Base-by-base conservation (phyloP, 1,284 basidiomycete species). In the Chondrostereum purpureum region DNA sequence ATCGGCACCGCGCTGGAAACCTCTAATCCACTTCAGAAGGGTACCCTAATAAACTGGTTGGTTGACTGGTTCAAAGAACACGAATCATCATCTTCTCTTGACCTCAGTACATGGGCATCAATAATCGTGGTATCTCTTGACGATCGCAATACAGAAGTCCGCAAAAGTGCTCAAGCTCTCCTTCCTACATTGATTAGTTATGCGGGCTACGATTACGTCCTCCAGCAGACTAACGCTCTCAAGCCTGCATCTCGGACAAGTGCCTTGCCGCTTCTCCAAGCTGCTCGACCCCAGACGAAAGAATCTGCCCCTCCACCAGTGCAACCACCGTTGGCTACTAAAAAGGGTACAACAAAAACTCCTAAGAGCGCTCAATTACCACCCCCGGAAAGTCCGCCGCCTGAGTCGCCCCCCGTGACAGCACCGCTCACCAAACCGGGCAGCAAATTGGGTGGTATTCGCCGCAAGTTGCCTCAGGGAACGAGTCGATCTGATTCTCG, bases 201-300 rank as follows among this genome's bases (percentile, higher is more conserved):
- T 40, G 82, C 82, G 17, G 93, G 96, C 1, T 92, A 81, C 60
- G 90, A 94, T 53, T 81, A 79, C 55, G 85, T 99, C 39, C 72
- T 96, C 69, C 85, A 90, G 39, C 85, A 93, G 63, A 88, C 92
- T 2, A 83, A 77, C 49, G 79, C 81, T 1, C 72, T 99, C 50
- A 99, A 99, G 63, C 86, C 95, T 13, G 96, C 96, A 0, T 96
- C 94, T 10, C 83, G 85, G 49, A 73, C 80, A 31, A 87, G 87
- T 12, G 92, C 93, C 3, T 66, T 89, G 5, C 93, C 94, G 3
- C 70, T 98, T 19, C 90, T 99, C 49, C 90, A 97, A 58, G 80
- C 83, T 14, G 79, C 84, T 23, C 76, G 80, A 23, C 70, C 75
- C 35, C 50, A 65, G 49, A 56, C 64, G 8, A 44, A 61, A 19